These are phyloP conservation scores for Microdochium nivale DNA, from an alignment of 2,329 filamentous ascomycete genomes.

Conservation along the genomic window DNA sequence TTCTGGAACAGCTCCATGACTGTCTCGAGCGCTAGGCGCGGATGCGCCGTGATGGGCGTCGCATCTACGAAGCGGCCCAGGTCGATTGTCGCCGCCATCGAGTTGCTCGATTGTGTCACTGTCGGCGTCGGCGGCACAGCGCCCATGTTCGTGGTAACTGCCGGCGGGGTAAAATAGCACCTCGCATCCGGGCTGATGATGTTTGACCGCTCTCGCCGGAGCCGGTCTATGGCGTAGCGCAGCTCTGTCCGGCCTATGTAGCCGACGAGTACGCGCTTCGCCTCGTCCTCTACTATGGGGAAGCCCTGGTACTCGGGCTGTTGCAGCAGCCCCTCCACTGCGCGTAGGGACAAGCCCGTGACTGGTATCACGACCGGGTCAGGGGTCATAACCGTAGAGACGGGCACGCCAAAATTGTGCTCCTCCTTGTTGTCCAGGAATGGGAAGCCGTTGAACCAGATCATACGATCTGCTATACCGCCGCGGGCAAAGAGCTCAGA, in stretches of 20 bases:
- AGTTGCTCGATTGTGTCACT: conserved; percentile 44
- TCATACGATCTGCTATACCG: conserved; percentile 96
- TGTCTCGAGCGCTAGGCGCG: conserved; percentile 83
- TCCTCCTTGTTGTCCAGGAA: conserved; percentile 98
- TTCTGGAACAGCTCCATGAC: conserved; percentile 99
- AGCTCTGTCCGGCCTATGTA: conserved; percentile 92
- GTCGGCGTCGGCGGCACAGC: conserved; percentile 29
- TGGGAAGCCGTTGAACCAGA: conserved; percentile 96
- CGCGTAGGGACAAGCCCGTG: conserved; percentile 63
- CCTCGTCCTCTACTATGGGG: conserved; percentile 72
- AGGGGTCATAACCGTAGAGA: conserved; percentile 81
- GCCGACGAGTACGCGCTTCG: conserved; percentile 66
- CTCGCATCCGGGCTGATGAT: conserved; percentile 57
- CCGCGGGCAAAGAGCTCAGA: conserved; percentile 88
- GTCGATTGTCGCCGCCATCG: conserved; percentile 53
- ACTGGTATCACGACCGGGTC: conserved; percentile 67
- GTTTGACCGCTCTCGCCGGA: conserved; percentile 53
- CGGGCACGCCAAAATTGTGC: conserved; percentile 90
- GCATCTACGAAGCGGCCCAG: conserved; percentile 83
- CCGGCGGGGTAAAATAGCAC: conserved; percentile 61
- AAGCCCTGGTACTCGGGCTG: conserved; percentile 87
- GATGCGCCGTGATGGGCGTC: conserved; percentile 85
- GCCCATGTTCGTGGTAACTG: conserved; percentile 14
- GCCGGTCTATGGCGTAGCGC: conserved; percentile 78
- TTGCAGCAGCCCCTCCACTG: conserved; percentile 66